Conservation (phyloP, 371 early-diverging fungal species). For the Chytridium lagenaria region DNA sequence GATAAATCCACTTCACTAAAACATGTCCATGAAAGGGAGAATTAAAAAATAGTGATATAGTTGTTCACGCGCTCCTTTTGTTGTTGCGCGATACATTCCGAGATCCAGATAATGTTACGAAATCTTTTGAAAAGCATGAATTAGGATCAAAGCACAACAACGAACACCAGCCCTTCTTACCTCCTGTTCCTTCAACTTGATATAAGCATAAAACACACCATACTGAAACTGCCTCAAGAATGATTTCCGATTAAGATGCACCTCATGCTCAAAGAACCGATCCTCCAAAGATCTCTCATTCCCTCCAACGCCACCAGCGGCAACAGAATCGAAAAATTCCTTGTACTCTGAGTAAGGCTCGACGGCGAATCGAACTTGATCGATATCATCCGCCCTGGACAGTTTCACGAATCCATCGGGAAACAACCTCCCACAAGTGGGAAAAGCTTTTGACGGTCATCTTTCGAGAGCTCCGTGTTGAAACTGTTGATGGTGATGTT, state of each 20-base stretch:
- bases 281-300: conserved; percentile 86
- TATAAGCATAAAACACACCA: conserved; percentile 95
- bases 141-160: background rate
- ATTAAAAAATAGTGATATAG: conserved; percentile 66
- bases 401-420: conserved; percentile 88
- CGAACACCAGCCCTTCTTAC: background rate
- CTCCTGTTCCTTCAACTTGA: conserved; percentile 99
- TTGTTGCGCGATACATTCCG: conserved; percentile 98
- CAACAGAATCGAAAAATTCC: conserved; percentile 55
- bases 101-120: conserved; percentile 98
- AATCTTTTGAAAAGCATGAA: conserved; percentile 55
- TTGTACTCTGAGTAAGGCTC: conserved; percentile 87
- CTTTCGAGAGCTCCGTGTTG: conserved; percentile 94
- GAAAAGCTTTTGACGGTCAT: conserved; percentile 93
- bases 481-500: conserved; percentile 98
- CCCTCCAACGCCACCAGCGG: conserved; percentile 45
- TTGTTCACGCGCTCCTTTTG: conserved; percentile 94
- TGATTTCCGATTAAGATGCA: conserved; percentile 88
- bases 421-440: conserved; percentile 87
- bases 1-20: too few species aligned
- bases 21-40: too few species aligned
- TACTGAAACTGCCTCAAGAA: conserved; percentile 97
- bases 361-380: conserved; percentile 86
- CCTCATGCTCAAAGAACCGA: conserved; percentile 94
- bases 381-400: conserved; percentile 90